A percentile compares a stretch with the other conserved stretches of the same genome.
Conservation (phyloP, 306 rosid species). For the Ceratonia siliqua region DNA sequence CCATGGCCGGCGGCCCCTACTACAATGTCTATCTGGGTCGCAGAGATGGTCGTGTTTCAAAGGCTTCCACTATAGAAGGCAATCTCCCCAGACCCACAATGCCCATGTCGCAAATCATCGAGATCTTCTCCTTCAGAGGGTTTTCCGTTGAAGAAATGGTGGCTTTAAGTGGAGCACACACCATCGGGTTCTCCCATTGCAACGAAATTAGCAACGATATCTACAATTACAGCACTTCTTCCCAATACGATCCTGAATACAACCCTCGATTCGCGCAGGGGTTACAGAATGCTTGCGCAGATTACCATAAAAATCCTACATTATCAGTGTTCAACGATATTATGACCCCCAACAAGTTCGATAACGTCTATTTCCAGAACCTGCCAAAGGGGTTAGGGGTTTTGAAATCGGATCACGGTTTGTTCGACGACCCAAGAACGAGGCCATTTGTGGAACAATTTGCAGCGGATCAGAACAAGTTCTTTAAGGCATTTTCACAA, state of each 20-base stretch:
- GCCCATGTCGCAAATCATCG: slow-evolving; percentile 52
- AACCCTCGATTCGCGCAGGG: slow-evolving; percentile 67
- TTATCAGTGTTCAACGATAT: slow-evolving; percentile 80
- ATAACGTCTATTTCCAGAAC: slow-evolving; percentile 77
- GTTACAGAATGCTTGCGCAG: slow-evolving; percentile 58
- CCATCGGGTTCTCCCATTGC: slow-evolving; percentile 84
- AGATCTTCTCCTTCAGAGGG: slow-evolving; percentile 56
- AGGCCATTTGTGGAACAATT: slow-evolving; percentile 57
- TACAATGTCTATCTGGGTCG: slow-evolving; percentile 51
- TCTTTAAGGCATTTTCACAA: slow-evolving; percentile 60
- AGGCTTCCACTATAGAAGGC: slow-evolving; percentile 42
- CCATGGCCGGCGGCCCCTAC: slow-evolving; percentile 65
- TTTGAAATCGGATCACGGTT: slow-evolving; percentile 70
- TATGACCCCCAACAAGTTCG: slow-evolving; percentile 88
- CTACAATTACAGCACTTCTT: slow-evolving; percentile 45
- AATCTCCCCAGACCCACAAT: slow-evolving; percentile 62
- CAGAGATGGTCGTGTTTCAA: slow-evolving; percentile 50
- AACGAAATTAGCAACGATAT: slow-evolving; percentile 47
- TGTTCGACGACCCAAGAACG: slow-evolving; percentile 56
- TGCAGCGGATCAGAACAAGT: slow-evolving; percentile 52
- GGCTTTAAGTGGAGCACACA: slow-evolving; percentile 82
- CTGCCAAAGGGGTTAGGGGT: slow-evolving; percentile 70
- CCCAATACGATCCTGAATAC: slow-evolving; percentile 43
- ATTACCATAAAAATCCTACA: slow-evolving; percentile 57
- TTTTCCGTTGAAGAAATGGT: slow-evolving; percentile 75